Evolutionary conservation across 2,329 filamentous ascomycete genomes (phyloP).

Genomic region (Trichoderma hamatum): DNA sequence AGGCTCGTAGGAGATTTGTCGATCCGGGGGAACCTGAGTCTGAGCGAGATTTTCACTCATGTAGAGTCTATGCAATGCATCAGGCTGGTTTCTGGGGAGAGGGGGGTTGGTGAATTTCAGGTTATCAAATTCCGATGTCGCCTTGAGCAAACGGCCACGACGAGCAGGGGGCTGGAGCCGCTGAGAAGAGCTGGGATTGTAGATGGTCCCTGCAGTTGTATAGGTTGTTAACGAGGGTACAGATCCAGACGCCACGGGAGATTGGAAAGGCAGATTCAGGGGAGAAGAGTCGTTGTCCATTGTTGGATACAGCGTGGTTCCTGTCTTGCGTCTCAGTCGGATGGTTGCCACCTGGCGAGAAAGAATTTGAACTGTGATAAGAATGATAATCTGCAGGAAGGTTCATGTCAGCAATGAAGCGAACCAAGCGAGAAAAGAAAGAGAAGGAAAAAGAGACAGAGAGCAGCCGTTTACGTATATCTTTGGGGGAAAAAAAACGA

Average conservation of each 20-base stretch:
- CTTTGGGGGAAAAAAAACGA: background rate
- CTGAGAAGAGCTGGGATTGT: conserved; percentile 51
- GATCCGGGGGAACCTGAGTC: background rate
- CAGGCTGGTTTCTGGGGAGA: background rate
- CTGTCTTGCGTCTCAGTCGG: conserved; percentile 31
- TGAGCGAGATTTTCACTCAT: conserved; percentile 14
- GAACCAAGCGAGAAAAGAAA: conserved; percentile 12
- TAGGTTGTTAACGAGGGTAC: conserved; percentile 47
- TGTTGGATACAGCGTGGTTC: conserved; percentile 30
- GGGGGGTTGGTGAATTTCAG: conserved; percentile 28
- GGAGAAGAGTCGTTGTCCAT: conserved; percentile 40
- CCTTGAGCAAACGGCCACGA: conserved; percentile 52
- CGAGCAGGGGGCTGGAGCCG: conserved; percentile 56
- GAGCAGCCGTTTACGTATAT: no score
- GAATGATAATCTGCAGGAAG: conserved; percentile 31
- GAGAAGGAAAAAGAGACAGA: background rate
- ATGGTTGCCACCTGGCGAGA: background rate
- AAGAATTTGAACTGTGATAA: background rate
- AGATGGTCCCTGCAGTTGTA: conserved; percentile 60
- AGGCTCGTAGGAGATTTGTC: conserved; percentile 49
- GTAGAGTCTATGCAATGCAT: background rate
- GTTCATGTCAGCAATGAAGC: conserved; percentile 36
- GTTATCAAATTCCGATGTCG: conserved; percentile 38
- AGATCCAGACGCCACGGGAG: conserved; percentile 30
- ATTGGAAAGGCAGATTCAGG: conserved; percentile 32